A percentile compares a stretch with the other conserved stretches of the same genome.
These are phyloP conservation scores for Coemansia sp. DNA, from an alignment of 192 early-diverging fungal genomes.

Conservation along the genomic window DNA sequence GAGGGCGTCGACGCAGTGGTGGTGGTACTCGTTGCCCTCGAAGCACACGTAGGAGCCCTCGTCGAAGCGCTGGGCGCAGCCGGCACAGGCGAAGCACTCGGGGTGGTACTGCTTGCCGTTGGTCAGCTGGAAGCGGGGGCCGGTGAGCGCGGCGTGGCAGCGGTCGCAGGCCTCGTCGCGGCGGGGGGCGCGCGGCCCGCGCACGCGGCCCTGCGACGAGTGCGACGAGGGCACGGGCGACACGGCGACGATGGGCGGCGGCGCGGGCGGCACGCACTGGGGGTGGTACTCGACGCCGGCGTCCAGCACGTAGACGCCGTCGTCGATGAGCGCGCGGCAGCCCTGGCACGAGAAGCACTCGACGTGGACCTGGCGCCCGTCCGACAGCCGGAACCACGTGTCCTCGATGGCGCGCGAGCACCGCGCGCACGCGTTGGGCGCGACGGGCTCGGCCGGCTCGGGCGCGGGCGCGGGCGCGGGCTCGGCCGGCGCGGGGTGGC, in stretches of 20 bases:
- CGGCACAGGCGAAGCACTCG: constrained; percentile 55
- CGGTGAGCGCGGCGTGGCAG: constrained; percentile 32
- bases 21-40: constrained; percentile 56
- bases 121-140: constrained; percentile 56
- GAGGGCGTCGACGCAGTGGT: constrained; percentile 50
- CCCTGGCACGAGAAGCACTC: constrained; percentile 56
- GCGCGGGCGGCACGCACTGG: constrained; percentile 46
- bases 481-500: constrained; percentile 8
- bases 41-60: constrained; percentile 58
- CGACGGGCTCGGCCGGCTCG: constrained; percentile 4
- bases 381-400: constrained; percentile 54
- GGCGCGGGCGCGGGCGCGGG: constrained; percentile 17
- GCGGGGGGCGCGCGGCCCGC: constrained; percentile 30
- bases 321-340: constrained; percentile 52
- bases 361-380: constrained; percentile 55
- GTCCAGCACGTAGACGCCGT: constrained; percentile 55
- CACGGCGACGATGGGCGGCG: constrained; percentile 49
- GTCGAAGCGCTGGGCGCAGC: constrained; percentile 51
- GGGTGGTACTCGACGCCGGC: constrained; percentile 46
- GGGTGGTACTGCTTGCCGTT: constrained; percentile 58
- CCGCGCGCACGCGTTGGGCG: constrained; percentile 45
- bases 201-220: constrained; percentile 17
- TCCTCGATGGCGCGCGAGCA: constrained; percentile 41
- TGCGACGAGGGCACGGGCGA: constrained; percentile 34
- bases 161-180: constrained; percentile 46